These are phyloP conservation scores for Colletotrichum incanum DNA, from an alignment of 2,329 filamentous ascomycete species.

Conservation along the genomic window DNA sequence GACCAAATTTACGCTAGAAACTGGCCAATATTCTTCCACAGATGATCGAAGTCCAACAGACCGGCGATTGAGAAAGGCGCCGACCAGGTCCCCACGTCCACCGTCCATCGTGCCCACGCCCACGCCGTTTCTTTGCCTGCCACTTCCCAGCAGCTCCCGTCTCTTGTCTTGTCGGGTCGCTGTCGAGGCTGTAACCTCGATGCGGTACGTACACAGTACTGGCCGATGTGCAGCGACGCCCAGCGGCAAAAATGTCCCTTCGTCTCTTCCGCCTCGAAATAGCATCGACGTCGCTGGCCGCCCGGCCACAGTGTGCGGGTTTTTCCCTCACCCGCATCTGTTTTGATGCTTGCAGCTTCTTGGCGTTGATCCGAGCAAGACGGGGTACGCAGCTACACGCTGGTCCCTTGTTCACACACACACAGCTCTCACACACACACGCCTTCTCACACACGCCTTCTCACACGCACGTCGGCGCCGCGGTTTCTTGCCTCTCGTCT, in stretches of 20 bases:
- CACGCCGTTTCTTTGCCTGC: slow-evolving; percentile 5
- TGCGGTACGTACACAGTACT: slow-evolving; percentile 1
- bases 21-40: slow-evolving; percentile 31
- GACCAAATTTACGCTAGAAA: slow-evolving; percentile 42
- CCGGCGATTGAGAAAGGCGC: slow-evolving; percentile 1
- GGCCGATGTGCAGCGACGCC: not conserved
- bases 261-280: slow-evolving; percentile 40
- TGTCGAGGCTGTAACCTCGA: slow-evolving; percentile 8
- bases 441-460: slow-evolving; percentile 3
- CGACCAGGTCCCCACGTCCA: slow-evolving; percentile 23
- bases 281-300: slow-evolving; percentile 37
- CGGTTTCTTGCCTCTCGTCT: slow-evolving; percentile 35
- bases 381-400: slow-evolving; percentile 43
- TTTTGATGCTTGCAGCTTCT: slow-evolving; percentile 44
- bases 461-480: slow-evolving; percentile 24
- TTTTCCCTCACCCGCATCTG: slow-evolving; percentile 43
- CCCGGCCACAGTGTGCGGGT: slow-evolving; percentile 43
- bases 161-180: slow-evolving; percentile 14
- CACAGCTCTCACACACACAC: slow-evolving; percentile 21
- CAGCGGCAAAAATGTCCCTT: slow-evolving; percentile 32
- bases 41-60: slow-evolving; percentile 2
- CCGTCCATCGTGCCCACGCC: slow-evolving; percentile 1
- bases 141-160: slow-evolving; percentile 17
- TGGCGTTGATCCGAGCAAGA: slow-evolving; percentile 44
- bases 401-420: slow-evolving; percentile 38